Evolutionary conservation across 371 early-diverging fungal genomes (phyloP).

Genomic region (Lichtheimia corymbifera): DNA sequence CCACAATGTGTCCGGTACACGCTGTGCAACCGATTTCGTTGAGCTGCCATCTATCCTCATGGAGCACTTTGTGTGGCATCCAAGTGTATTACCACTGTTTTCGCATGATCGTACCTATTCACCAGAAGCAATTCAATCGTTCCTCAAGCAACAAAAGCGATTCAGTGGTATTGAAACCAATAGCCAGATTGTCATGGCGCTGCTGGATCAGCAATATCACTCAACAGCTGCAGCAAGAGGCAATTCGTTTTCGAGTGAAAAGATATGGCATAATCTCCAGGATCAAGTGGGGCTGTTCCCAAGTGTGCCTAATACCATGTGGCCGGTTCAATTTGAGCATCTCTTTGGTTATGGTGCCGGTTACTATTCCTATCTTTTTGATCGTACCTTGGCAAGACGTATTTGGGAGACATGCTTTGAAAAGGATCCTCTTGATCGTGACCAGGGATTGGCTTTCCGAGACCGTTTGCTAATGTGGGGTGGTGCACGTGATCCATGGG

Average conservation of each 20-base stretch:
- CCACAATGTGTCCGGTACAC: slow-evolving; percentile 93
- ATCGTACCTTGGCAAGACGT: slow-evolving; percentile 76
- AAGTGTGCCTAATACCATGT: slow-evolving; percentile 70
- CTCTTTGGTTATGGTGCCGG: slow-evolving; percentile 90
- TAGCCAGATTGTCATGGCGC: slow-evolving; percentile 84
- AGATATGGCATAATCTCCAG: slow-evolving; percentile 55
- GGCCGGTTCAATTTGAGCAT: slow-evolving; percentile 94
- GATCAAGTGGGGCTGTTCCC: slow-evolving; percentile 62
- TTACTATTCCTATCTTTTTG: slow-evolving; percentile 94
- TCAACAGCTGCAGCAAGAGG: slow-evolving; percentile 26
- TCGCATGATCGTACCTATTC: slow-evolving; percentile 26
- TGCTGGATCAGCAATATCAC: slow-evolving; percentile 85
- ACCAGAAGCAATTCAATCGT: slow-evolving; percentile 50
- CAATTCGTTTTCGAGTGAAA: slow-evolving; percentile 49
- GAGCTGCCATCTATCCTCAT: slow-evolving; percentile 95
- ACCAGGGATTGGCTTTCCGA: slow-evolving; percentile 64
- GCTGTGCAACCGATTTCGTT: slow-evolving; percentile 94
- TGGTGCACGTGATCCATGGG: slow-evolving; percentile 93
- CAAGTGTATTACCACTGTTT: slow-evolving; percentile 69
- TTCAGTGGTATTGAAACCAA: slow-evolving; percentile 80
- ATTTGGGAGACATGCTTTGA: slow-evolving; percentile 77
- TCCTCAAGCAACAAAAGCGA: slow-evolving; percentile 52
- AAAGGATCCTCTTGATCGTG: slow-evolving; percentile 53
- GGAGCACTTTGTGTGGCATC: slow-evolving; percentile 86
- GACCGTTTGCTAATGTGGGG: slow-evolving; percentile 87